Evolutionary conservation across 23 red algal species (phyloP), one percentile per base, ranked within the genome.

Genomic region (Rhodosorus marinus): DNA sequence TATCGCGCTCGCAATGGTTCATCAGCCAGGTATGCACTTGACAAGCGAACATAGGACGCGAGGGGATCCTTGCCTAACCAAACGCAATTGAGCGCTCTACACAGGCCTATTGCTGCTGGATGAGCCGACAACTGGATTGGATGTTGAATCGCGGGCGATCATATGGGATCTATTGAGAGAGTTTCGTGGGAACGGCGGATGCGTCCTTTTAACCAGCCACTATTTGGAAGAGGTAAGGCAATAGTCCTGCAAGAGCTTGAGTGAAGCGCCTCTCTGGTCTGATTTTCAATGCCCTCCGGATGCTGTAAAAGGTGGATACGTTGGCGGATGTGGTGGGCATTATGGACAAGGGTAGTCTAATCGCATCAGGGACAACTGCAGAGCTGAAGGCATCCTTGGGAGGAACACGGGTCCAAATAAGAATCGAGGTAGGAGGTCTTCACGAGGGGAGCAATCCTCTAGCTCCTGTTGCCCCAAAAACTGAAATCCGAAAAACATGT

Each of bases 201-300:
- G 66, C 7, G 57, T 98, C 2, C 36, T 98, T 4, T 53, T 98
- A 4, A 83, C 78, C 0, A 79, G 74, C 6, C 90, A 98, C n/a
- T 85, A 98, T 46, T 26, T 98, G 48, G 90, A 98, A 50, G 90
- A 98, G 64, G n/a, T n/a, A n/a, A n/a, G n/a, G n/a, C n/a, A n/a
- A n/a, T n/a, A n/a, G n/a, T n/a, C n/a, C n/a, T n/a, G n/a, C n/a
- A n/a, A n/a, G n/a, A n/a, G n/a, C n/a, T n/a, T n/a, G n/a, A n/a
- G n/a, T n/a, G n/a, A n/a, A n/a, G n/a, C n/a, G n/a, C n/a, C n/a
- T n/a, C n/a, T n/a, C n/a, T n/a, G n/a, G n/a, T n/a, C n/a, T n/a
- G n/a, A n/a, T n/a, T n/a, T n/a, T n/a, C n/a, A n/a, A n/a, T n/a
- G n/a, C n/a, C n/a, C n/a, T n/a, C n/a, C n/a, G n/a, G n/a, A n/a